phyloP scores from a whole-genome alignment of 1,139 yeast genomes.

The Hanseniaspora uvarum region DNA sequence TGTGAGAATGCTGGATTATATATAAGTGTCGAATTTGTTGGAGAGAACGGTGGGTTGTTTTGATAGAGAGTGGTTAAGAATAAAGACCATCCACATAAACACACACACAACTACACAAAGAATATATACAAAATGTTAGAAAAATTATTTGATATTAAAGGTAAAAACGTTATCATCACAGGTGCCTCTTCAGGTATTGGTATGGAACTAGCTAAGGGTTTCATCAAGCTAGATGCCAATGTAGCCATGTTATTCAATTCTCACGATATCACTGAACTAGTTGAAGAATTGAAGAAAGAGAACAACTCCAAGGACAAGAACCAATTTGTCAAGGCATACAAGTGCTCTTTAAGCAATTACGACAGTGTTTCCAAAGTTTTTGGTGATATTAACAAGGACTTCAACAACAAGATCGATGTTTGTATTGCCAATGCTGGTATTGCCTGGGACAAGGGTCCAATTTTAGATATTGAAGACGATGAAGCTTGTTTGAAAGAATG shows the following conservation, averaged over 20 bases:
- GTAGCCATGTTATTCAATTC: constrained; percentile 76
- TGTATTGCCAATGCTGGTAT: constrained; percentile 89
- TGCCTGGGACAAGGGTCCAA: constrained; percentile 70
- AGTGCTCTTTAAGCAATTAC: constrained; percentile 54
- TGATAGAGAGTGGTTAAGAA: too few relatives aligned
- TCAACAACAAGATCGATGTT: constrained; percentile 52
- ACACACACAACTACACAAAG: too few relatives aligned
- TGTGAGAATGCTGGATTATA: too few relatives aligned
- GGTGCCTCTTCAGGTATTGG: constrained; percentile 88
- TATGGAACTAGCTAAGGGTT: constrained; percentile 71
- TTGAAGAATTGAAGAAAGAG: constrained; percentile 41
- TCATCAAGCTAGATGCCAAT: constrained; percentile 84
- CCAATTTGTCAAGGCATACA: constrained; percentile 59
- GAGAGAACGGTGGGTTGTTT: too few relatives aligned
- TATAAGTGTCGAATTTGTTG: too few relatives aligned
- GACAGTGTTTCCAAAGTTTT: constrained; percentile 50
- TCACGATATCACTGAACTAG: constrained; percentile 49
- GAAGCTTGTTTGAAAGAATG: constrained; percentile 47
- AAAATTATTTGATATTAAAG: constrained; percentile 55
- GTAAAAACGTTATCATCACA: constrained; percentile 78
- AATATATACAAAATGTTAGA: constrained; percentile 6
- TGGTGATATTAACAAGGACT: constrained; percentile 52
- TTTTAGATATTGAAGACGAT: constrained; percentile 42
- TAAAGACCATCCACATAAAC: not conserved
- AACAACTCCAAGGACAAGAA: constrained; percentile 40